A percentile compares a stretch with the other conserved stretches of the same genome.
Evolutionary conservation across 345 rosid species (phyloP).

Genomic region (Raphanus sativus): DNA sequence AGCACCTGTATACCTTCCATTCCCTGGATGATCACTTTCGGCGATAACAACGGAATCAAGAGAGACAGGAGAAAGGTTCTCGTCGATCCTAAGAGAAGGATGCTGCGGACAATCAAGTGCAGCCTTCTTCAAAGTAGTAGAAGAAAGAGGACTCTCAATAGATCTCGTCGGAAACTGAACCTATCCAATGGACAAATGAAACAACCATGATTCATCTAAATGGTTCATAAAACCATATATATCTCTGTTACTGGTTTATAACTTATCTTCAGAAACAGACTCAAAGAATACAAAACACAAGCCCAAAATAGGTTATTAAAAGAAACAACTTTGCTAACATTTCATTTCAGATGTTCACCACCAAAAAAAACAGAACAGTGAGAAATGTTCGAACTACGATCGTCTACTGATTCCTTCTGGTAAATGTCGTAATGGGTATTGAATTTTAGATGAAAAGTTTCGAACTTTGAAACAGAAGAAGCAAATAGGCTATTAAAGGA

Average conservation of each 20-base stretch:
- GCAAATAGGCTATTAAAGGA: neutral
- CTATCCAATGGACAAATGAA: conserved; percentile 27
- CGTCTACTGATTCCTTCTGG: neutral
- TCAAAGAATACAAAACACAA: conserved; percentile 2
- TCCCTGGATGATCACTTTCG: conserved; percentile 60
- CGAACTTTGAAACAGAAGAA: neutral
- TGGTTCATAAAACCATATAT: neutral
- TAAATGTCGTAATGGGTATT: neutral
- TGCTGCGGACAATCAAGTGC: conserved; percentile 56
- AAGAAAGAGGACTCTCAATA: conserved; percentile 61
- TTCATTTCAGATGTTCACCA: too few species aligned
- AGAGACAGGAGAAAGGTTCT: conserved; percentile 78
- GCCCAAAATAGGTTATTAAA: neutral
- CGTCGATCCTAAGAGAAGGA: conserved; percentile 62
- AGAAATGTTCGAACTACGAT: neutral
- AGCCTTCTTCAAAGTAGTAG: conserved; percentile 55
- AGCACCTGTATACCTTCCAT: conserved; percentile 52
- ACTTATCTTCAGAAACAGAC: neutral
- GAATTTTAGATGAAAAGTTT: neutral
- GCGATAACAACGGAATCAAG: conserved; percentile 85
- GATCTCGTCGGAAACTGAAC: conserved; percentile 58
- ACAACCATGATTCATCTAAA: neutral
- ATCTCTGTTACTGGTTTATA: neutral
- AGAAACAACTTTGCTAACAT: neutral
- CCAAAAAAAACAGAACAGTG: neutral